A percentile compares a stretch with the other conserved stretches of the same genome.
phyloP scores from a whole-genome alignment of 805 yeast species.

The Metschnikowia matae region DNA sequence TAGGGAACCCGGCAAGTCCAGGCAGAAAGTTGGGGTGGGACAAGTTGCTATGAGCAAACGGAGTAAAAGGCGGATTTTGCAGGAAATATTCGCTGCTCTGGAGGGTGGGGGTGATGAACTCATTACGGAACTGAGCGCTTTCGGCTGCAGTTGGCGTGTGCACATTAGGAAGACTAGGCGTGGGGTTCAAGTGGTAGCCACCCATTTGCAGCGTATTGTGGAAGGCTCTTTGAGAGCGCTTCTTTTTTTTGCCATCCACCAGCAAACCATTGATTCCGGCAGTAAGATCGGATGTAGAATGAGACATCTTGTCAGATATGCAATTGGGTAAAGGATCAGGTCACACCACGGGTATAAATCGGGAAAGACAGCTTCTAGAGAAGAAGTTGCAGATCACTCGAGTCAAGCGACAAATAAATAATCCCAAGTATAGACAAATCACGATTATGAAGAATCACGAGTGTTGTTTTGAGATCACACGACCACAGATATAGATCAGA shows the following conservation, averaged over 20 bases:
- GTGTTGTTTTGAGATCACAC: no score
- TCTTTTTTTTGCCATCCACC: slow-evolving; percentile 11
- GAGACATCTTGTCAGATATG: not conserved
- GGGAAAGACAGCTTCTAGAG: no score
- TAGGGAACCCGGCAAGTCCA: not conserved
- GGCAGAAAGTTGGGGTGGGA: slow-evolving; percentile 3
- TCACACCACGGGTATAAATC: no score
- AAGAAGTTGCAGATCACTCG: no score
- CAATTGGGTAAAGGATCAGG: no score
- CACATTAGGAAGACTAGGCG: not conserved
- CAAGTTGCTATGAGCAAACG: slow-evolving; percentile 2
- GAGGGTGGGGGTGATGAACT: not conserved
- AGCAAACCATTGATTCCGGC: slow-evolving; percentile 12
- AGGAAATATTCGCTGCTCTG: not conserved
- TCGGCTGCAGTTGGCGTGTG: not conserved
- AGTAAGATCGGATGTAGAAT: slow-evolving; percentile 9
- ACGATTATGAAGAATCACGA: no score
- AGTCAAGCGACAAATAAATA: no score
- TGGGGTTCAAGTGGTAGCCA: not conserved
- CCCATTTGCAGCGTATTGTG: slow-evolving; percentile 11
- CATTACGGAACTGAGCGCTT: not conserved
- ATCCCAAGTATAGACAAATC: no score
- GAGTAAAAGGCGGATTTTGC: not conserved
- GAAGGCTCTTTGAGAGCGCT: slow-evolving; percentile 16
- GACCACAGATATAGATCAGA: no score